phyloP scores from a whole-genome alignment of 2,329 filamentous ascomycete species.

The Curvularia sp. region DNA sequence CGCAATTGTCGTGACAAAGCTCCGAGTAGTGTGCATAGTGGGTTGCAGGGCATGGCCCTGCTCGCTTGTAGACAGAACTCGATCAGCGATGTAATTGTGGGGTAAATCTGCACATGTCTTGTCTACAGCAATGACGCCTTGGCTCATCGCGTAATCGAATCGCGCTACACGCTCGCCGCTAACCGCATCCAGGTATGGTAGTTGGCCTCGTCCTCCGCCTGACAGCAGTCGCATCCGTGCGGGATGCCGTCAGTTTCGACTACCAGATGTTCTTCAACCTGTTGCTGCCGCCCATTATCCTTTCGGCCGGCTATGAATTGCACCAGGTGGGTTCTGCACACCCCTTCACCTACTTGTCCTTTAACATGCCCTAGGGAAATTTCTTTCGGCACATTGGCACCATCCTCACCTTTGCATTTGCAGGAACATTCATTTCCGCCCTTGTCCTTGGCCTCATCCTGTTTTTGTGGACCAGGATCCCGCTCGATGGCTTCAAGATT shows the following conservation, averaged over 20 bases:
- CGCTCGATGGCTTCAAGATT: slow-evolving; percentile 83
- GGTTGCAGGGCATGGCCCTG: slow-evolving; percentile 8
- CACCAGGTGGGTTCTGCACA: slow-evolving; percentile 68
- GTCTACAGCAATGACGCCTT: slow-evolving; percentile 20
- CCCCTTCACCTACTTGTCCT: background rate
- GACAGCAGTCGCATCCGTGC: slow-evolving; percentile 80
- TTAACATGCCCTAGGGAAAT: slow-evolving; percentile 67
- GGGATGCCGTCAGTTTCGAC: slow-evolving; percentile 92
- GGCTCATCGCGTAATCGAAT: slow-evolving; percentile 25
- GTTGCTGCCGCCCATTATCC: slow-evolving; percentile 95
- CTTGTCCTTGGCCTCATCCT: slow-evolving; percentile 90
- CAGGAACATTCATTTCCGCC: slow-evolving; percentile 94
- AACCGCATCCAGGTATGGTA: slow-evolving; percentile 76
- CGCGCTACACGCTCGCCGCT: slow-evolving; percentile 31
- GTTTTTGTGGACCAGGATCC: slow-evolving; percentile 86
- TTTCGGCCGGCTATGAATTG: slow-evolving; percentile 95
- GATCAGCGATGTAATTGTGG: slow-evolving; percentile 20
- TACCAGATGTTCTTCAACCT: slow-evolving; percentile 99
- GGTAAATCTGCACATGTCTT: slow-evolving; percentile 23
- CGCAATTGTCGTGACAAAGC: slow-evolving; percentile 17
- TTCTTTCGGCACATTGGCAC: slow-evolving; percentile 99
- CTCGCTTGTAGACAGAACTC: slow-evolving; percentile 13
- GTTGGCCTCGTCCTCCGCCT: slow-evolving; percentile 88
- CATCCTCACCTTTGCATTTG: slow-evolving; percentile 96
- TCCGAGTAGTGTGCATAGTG: slow-evolving; percentile 19